Evolutionary conservation across 2,329 filamentous ascomycete genomes (phyloP), one percentile per base, ranked within the genome.

Genomic region (Acephala macrosclerotiorum): DNA sequence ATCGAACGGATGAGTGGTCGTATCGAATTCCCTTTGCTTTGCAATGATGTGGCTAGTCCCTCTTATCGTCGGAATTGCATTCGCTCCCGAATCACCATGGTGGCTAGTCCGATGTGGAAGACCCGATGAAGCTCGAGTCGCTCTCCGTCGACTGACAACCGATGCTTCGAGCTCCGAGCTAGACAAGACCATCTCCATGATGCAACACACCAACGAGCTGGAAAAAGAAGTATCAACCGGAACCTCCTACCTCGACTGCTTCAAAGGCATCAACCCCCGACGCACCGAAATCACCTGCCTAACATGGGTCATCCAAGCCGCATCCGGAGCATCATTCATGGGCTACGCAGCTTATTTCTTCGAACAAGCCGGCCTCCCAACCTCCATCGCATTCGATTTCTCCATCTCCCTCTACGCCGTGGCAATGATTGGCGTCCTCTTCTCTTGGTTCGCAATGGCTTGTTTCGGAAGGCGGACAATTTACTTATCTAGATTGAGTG

Each of bases 401-500:
- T 33, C 29, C 29, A 33, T 33, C 29, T 33, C 29, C 9, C 29
- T 33, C 29, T 33, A 33, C 29, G 29, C 29, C 9, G 29, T 33
- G 9, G 29, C 29, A 33, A 33, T 33, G 29, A 33, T 33, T 9
- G 29, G 29, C 9, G 29, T 33, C 29, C 4, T 33, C 4, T 9
- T 33, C 9, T 84, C 83, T 0, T 87, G 84, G 84, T 78, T 76
- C 38, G 71, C 83, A 1, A 79, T 84, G 58, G 73, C 77, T 11
- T 74, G 79, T 1, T 81, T 83, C 66, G 84, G 84, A 14, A 80
- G 85, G 3, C 80, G 84, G 2, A 79, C 79, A 2, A 79, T 87
- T 55, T 83, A 83, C 68, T 78, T 84, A 45, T 84, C 79, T 74
- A 84, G 84, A 67, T 47, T 76, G 1, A 75, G 77, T n/a, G 79